Base-by-base conservation (phyloP, 169 alveolate genomes). In the Fabrea salina region DNA sequence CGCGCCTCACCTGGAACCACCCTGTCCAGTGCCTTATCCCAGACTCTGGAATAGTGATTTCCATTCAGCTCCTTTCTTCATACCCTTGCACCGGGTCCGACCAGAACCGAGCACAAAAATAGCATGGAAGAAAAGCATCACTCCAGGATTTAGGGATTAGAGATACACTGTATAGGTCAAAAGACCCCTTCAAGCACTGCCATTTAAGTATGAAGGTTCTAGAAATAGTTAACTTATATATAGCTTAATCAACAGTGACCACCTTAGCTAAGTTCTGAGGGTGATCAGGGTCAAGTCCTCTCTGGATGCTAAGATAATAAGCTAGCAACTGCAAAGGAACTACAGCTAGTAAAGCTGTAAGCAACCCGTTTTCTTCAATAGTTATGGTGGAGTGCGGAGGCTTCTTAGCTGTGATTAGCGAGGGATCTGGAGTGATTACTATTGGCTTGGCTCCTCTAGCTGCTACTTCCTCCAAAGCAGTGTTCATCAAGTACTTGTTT, bases 371-470 rank as follows among this genome's bases (percentile, higher is more conserved):
- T 61, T 61, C 75, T 61, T 61, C 44, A 33, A 61, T 61, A 8
- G 13, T 61, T n/a, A 61, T 30, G 16, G 37, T 53, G 11, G 11
- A 16, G 2, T 37, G 8, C 13, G 75, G 75, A 11, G 22, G 22
- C 4, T 56, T 56, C 13, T n/a, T 25, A 61, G 54, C 27, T 16
- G 44, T 61, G n/a, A 61, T 61, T 35, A 61, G 37, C 25, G 27
- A n/a, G 1, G 53, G 19, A 3, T 61, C 25, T 1, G 75, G 25
- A 4, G 99, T 96, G 39, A 97, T 74, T 59, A 96, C 94, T 66
- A 97, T 90, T 19, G 97, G 91, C 51, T 85, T 88, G 0, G 99
- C 98, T 16, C 98, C 97, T 79, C 99, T 89, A 16, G 97, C 95
- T 82, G 94, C 94, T 32, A 97, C 97, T 84, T 97, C 98, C 74